Evolutionary conservation across 345 rosid genomes (phyloP).

Genomic region (Eucalyptus erythrocorys): DNA sequence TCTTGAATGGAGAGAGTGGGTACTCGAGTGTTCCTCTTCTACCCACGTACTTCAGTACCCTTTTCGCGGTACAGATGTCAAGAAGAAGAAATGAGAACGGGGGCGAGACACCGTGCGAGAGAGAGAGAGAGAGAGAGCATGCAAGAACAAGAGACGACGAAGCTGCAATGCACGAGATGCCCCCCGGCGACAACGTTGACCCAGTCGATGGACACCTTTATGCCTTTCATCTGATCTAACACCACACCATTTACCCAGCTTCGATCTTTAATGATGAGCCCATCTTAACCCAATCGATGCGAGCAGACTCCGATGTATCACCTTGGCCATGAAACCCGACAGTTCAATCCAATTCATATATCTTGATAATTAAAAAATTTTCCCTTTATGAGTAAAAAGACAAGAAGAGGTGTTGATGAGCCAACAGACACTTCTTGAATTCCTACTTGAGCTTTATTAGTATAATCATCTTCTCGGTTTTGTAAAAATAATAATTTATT

Average conservation of each 20-base stretch:
- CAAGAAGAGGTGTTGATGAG: neutral
- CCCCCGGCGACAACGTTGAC: neutral
- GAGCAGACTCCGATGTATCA: neutral
- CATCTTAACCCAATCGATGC: too few species aligned
- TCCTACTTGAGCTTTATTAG: too few species aligned
- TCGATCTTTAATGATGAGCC: neutral
- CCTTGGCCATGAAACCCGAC: neutral
- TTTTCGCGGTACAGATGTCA: neutral
- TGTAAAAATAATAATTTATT: rapidly evolving
- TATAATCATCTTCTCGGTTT: rapidly evolving
- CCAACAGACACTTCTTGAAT: too few species aligned
- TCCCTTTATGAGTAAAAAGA: neutral
- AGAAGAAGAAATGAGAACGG: neutral
- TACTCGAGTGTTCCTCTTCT: neutral
- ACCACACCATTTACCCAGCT: neutral
- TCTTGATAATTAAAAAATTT: neutral
- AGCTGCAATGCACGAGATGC: neutral
- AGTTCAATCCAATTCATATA: neutral
- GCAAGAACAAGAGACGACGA: neutral
- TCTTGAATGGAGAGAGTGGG: neutral
- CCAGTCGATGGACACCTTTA: neutral
- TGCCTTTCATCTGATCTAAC: neutral
- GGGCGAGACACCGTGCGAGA: neutral
- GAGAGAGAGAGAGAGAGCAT: neutral
- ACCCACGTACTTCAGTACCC: neutral